Evolutionary conservation across 208 protist species (phyloP).

Genomic region (Acanthamoeba sp.): DNA sequence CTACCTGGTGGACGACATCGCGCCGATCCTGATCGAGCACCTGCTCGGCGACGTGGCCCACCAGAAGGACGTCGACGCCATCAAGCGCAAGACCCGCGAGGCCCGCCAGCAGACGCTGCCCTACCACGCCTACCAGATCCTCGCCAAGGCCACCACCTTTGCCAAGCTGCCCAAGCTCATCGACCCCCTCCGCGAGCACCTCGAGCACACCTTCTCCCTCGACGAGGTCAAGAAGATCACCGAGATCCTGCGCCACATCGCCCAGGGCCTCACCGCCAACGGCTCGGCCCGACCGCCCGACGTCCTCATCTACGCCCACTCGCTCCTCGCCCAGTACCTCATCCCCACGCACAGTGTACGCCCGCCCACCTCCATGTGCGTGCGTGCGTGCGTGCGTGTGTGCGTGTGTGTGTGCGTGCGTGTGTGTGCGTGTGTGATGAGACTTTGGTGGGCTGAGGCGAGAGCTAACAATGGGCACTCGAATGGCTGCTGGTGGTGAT

Average conservation of each 20-base stretch:
- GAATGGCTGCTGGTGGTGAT: background rate
- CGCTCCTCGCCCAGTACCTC: slow-evolving; percentile 15
- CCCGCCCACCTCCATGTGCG: background rate
- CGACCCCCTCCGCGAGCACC: slow-evolving; percentile 42
- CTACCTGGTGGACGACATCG: background rate
- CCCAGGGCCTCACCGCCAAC: slow-evolving; percentile 10
- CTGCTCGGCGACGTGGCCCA: slow-evolving; percentile 54
- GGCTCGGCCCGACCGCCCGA: background rate
- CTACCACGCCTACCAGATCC: slow-evolving; percentile 67
- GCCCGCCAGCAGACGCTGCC: slow-evolving; percentile 48
- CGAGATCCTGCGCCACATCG: slow-evolving; percentile 22
- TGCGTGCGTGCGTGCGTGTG: background rate
- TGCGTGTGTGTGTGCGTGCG: background rate
- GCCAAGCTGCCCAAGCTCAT: background rate
- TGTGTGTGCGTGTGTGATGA: no score
- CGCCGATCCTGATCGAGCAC: slow-evolving; percentile 61
- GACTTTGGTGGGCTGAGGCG: no score
- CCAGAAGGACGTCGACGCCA: slow-evolving; percentile 68
- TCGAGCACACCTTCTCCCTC: slow-evolving; percentile 33
- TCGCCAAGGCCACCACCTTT: slow-evolving; percentile 18
- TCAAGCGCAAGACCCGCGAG: slow-evolving; percentile 60
- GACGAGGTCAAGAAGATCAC: slow-evolving; percentile 55
- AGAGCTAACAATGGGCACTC: background rate
- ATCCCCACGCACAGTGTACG: background rate
- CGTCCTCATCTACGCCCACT: slow-evolving; percentile 56